These are phyloP conservation scores for Plasmodium falciparum DNA, from an alignment of 169 alveolate genomes.

Conservation along the genomic window DNA sequence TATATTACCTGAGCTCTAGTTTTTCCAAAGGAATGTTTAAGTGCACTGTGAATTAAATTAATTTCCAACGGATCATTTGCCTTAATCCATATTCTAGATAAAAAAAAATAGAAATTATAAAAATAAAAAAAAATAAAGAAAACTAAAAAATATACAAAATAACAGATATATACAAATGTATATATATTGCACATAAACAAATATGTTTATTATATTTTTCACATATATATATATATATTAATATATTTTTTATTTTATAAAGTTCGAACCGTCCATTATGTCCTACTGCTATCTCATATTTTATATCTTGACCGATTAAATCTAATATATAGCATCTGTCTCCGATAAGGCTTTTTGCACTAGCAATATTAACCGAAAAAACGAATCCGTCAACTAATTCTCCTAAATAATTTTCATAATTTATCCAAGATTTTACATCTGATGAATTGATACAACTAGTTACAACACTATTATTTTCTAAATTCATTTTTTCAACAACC, in stretches of 20 bases:
- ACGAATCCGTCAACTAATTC: constrained; percentile 81
- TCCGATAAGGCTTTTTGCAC: constrained; percentile 55
- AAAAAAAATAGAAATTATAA: not conserved
- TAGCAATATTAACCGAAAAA: constrained; percentile 78
- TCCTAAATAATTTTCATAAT: constrained; percentile 85
- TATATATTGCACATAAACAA: constrained; percentile 46
- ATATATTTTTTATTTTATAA: not conserved
- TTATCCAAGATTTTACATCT: constrained; percentile 84
- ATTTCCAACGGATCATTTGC: constrained; percentile 70
- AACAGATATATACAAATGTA: constrained; percentile 8
- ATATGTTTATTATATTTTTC: not conserved
- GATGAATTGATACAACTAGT: constrained; percentile 80
- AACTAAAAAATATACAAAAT: constrained; percentile 13
- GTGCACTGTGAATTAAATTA: constrained; percentile 49
- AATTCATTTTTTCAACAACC: constrained; percentile 77
- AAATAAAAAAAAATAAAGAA: not conserved
- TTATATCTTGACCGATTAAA: constrained; percentile 75
- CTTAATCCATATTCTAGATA: constrained; percentile 67
- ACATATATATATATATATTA: constrained; percentile 1
- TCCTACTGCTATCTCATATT: constrained; percentile 85
- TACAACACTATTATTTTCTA: constrained; percentile 67
- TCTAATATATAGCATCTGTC: constrained; percentile 79
- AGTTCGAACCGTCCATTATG: constrained; percentile 83
- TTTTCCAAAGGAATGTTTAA: constrained; percentile 56
- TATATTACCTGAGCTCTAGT: constrained; percentile 41